A percentile compares a stretch with the other conserved stretches of the same genome.
phyloP scores from a whole-genome alignment of 2,329 filamentous ascomycete species.

The Colletotrichum cordylinicola region DNA sequence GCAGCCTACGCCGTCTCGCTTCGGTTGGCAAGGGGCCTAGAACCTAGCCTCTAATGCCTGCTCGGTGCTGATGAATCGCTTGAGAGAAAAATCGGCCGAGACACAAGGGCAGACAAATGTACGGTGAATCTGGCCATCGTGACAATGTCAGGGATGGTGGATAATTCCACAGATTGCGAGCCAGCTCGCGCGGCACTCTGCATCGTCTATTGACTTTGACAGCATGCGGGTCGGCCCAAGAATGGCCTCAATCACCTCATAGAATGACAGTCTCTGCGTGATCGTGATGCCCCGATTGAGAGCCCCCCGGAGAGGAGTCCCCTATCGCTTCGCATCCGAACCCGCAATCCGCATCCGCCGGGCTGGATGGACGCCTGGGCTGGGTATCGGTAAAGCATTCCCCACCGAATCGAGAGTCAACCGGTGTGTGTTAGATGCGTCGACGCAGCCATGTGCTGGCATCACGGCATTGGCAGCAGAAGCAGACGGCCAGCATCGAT shows the following conservation, averaged over 20 bases:
- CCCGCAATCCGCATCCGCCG: background rate
- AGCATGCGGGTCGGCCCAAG: background rate
- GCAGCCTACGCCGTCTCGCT: background rate
- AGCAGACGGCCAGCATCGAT: background rate
- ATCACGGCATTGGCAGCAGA: background rate
- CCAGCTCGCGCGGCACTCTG: background rate
- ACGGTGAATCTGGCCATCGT: background rate
- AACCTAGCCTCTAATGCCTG: background rate
- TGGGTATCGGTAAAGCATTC: background rate
- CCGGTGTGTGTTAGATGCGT: background rate
- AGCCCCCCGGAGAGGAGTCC: background rate
- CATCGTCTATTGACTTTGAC: background rate
- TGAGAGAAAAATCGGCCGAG: background rate
- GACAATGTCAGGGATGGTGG: background rate
- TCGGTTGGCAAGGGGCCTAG: background rate
- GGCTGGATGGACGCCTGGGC: background rate
- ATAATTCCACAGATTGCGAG: background rate
- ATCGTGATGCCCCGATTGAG: background rate
- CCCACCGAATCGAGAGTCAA: background rate
- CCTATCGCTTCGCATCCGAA: background rate
- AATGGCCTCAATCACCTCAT: constrained; percentile 4
- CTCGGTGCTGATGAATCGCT: background rate
- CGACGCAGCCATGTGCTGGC: background rate
- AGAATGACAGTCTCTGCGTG: background rate
- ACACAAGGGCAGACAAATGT: background rate